Conservation (phyloP, 495 filamentous ascomycete genomes). For the Aspergillus hancockii region DNA sequence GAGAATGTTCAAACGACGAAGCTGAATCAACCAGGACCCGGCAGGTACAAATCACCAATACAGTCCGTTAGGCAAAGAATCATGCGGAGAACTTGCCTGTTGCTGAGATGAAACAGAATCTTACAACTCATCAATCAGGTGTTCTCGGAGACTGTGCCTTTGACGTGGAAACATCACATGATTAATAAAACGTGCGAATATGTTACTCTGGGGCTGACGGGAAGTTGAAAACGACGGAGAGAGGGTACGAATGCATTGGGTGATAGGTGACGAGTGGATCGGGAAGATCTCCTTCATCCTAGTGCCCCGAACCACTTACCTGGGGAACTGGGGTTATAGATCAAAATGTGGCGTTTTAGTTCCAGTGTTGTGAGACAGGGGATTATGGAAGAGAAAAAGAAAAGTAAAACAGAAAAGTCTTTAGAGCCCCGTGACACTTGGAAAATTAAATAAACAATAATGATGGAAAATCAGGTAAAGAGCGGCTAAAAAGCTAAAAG, state of each 20-base stretch:
- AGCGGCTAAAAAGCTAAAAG: constrained; percentile 15
- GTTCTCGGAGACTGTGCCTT: constrained; percentile 15
- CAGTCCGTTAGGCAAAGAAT: constrained; percentile 4
- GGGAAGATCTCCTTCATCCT: constrained; percentile 18
- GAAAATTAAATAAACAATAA: constrained; percentile 12
- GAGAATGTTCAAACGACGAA: neutral
- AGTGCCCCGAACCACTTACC: constrained; percentile 25
- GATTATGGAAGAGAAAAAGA: neutral
- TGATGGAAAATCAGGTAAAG: constrained; percentile 5
- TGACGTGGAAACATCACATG: constrained; percentile 25
- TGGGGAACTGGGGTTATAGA: constrained; percentile 16
- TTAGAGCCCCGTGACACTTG: constrained; percentile 18
- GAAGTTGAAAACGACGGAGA: neutral
- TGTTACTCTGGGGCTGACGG: constrained; percentile 20
- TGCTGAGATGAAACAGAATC: neutral
- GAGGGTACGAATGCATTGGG: constrained; percentile 1
- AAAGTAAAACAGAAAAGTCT: constrained; percentile 5
- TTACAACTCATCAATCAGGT: constrained; percentile 19
- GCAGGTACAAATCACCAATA: neutral
- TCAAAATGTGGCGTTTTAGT: constrained; percentile 20
- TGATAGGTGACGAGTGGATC: constrained; percentile 18
- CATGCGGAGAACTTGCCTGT: constrained; percentile 1
- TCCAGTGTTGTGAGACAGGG: constrained; percentile 6
- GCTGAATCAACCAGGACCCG: neutral
- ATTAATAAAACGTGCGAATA: constrained; percentile 23